Evolutionary conservation across 2,329 filamentous ascomycete species (phyloP), one percentile per base, ranked within the genome.

Genomic region (Aspergillus pseudonomiae): DNA sequence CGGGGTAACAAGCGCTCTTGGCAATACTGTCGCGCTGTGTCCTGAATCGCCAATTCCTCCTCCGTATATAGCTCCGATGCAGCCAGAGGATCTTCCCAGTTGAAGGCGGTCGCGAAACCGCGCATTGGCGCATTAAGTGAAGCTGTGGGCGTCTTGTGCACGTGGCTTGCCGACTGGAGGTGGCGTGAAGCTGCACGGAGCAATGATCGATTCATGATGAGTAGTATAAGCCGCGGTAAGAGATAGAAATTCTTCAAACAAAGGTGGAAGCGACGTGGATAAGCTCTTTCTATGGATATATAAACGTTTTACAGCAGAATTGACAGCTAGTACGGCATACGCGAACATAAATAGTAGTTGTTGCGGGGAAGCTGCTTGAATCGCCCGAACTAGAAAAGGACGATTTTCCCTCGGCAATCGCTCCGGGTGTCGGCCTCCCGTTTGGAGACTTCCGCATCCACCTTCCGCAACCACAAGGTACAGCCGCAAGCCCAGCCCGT

Each of bases 21-120:
- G 76, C 94, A 98, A 75, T 98, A 99, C 65, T 92, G 87, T 79
- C 96, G 91, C 39, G 94, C 94, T 6, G 93, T 96, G 72, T 97
- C 93, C 48, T 91, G 85, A 69, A 99, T 94, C 16, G 94, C 93
- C 68, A 92, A 76, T 79, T 99, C 95, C 64, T 99, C 95, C 68
- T 96, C 92, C 1, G 93, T 97, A 73, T 93, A 86, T 52, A 97
- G 81, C 73, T 88, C 90, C 72, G 88, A 89, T 41, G 89, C 84
- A 30, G 85, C 86, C 63, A 99, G 83, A 24, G 95, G 94, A 75
- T 99, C 95, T 77, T 95, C 87, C 94, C 95, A 99, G 77, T 96
- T 89, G 78, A 97, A 98, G 32, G 76, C 72, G 12, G 77, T 75
- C 19, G 77, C 75, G 58, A 78, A 80, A 21, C 73, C 74, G 57